Percentiles rank a stretch among this genome's conserved stretches.
Conservation (phyloP, 2,329 filamentous ascomycete species). For the Claviceps pazoutovae region DNA sequence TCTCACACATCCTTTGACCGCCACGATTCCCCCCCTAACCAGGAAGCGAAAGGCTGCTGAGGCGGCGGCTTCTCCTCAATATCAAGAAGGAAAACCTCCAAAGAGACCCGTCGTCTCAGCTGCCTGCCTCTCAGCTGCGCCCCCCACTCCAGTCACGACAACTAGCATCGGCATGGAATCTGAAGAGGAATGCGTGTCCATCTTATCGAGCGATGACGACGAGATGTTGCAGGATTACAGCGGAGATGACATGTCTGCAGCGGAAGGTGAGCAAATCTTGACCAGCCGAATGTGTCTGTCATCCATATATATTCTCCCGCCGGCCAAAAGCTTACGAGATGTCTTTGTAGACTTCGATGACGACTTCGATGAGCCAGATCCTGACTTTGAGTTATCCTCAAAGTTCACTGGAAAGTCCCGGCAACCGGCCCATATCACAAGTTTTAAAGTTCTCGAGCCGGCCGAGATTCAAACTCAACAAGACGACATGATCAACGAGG, state of each 20-base stretch:
- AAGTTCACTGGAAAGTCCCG: conserved; percentile 57
- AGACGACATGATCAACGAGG: conserved; percentile 72
- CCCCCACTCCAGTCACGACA: conserved; percentile 44
- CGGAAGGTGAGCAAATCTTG: conserved; percentile 29
- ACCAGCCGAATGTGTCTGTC: neutral
- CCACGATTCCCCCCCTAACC: conserved; percentile 45
- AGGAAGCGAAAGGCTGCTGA: conserved; percentile 52
- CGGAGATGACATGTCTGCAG: conserved; percentile 51
- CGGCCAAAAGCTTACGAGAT: neutral
- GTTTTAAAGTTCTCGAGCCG: conserved; percentile 70
- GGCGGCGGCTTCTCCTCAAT: conserved; percentile 40
- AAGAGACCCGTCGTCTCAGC: conserved; percentile 46
- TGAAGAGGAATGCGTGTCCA: conserved; percentile 85
- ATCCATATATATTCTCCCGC: neutral
- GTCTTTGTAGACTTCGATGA: conserved; percentile 36
- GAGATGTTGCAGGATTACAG: conserved; percentile 65
- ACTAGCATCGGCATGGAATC: conserved; percentile 66
- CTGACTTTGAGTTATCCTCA: conserved; percentile 34
- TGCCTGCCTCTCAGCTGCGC: conserved; percentile 29
- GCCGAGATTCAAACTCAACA: conserved; percentile 74
- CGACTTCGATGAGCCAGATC: conserved; percentile 42
- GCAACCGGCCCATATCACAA: conserved; percentile 67
- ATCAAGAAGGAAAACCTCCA: conserved; percentile 28
- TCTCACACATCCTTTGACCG: conserved; percentile 12
- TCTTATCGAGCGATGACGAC: conserved; percentile 60